These are phyloP conservation scores for Ophiognomonia clavigignenti-juglandacearum DNA, from an alignment of 2,329 filamentous ascomycete species.

Conservation along the genomic window DNA sequence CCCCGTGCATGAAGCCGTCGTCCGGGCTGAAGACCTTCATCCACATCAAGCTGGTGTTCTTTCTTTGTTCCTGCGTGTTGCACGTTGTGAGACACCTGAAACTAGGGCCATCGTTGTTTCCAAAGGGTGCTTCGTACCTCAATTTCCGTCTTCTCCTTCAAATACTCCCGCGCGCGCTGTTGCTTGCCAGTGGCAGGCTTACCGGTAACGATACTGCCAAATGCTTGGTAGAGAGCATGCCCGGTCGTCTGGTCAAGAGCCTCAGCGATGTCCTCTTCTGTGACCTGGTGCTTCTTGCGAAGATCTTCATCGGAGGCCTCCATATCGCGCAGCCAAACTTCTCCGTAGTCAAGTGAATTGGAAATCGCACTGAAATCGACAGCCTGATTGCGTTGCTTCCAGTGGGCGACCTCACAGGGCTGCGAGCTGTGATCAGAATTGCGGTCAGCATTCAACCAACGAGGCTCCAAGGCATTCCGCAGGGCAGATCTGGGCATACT, in stretches of 20 bases:
- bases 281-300: neutral
- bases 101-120: neutral
- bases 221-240: neutral
- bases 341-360: neutral
- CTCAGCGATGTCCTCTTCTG: neutral
- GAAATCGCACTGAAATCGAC: neutral
- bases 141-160: neutral
- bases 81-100: neutral
- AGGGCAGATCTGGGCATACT: neutral
- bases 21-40: neutral
- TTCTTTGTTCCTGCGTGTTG: neutral
- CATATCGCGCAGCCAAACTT: neutral
- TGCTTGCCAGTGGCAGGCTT: neutral
- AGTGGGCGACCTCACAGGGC: neutral
- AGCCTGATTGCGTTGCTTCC: neutral
- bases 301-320: neutral
- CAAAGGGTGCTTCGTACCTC: constrained; percentile 1
- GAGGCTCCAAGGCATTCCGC: neutral
- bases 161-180: neutral
- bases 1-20: neutral
- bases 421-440: neutral
- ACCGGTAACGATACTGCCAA: neutral
- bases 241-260: neutral
- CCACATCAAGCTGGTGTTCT: neutral
- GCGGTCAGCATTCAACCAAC: neutral